These are phyloP conservation scores for Diutina siamensis DNA, from an alignment of 1,139 yeast species.

Conservation along the genomic window DNA sequence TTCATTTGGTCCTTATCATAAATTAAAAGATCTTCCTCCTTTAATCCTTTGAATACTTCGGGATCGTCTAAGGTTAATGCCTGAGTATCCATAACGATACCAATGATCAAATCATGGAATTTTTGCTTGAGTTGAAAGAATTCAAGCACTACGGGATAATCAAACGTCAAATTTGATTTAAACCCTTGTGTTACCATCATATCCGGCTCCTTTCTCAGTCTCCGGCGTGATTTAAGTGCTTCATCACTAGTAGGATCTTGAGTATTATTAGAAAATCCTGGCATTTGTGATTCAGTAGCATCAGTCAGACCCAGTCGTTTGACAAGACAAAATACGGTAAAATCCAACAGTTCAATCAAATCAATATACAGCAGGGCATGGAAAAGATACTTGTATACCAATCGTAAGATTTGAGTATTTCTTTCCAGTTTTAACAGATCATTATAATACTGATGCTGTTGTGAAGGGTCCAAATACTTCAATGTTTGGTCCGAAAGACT, in stretches of 20 bases:
- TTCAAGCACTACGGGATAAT: slow-evolving; percentile 57
- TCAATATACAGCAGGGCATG: slow-evolving; percentile 40
- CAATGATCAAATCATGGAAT: slow-evolving; percentile 51
- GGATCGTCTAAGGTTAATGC: slow-evolving; percentile 63
- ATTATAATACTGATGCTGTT: slow-evolving; percentile 23
- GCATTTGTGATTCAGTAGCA: slow-evolving; percentile 12
- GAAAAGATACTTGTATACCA: slow-evolving; percentile 42
- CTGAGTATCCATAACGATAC: slow-evolving; percentile 58
- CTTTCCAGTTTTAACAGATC: slow-evolving; percentile 30
- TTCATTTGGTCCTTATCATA: slow-evolving; percentile 29
- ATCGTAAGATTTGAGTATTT: slow-evolving; percentile 40
- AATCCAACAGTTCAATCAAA: slow-evolving; percentile 48
- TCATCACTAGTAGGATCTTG: slow-evolving; percentile 8
- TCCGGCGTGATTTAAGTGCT: neutral
- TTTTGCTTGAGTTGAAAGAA: slow-evolving; percentile 68
- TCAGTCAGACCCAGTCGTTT: slow-evolving; percentile 10
- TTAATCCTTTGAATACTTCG: slow-evolving; percentile 54
- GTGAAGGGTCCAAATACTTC: slow-evolving; percentile 25
- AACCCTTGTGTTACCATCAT: neutral
- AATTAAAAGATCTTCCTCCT: slow-evolving; percentile 40
- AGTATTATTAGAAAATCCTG: slow-evolving; percentile 9
- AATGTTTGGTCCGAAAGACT: slow-evolving; percentile 29
- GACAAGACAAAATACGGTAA: slow-evolving; percentile 41
- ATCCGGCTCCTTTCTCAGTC: slow-evolving; percentile 10
- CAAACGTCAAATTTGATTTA: slow-evolving; percentile 23